A percentile compares a stretch with the other conserved stretches of the same genome.
Conservation (phyloP, 257 asterid genomes). For the Ilex aquifolium region DNA sequence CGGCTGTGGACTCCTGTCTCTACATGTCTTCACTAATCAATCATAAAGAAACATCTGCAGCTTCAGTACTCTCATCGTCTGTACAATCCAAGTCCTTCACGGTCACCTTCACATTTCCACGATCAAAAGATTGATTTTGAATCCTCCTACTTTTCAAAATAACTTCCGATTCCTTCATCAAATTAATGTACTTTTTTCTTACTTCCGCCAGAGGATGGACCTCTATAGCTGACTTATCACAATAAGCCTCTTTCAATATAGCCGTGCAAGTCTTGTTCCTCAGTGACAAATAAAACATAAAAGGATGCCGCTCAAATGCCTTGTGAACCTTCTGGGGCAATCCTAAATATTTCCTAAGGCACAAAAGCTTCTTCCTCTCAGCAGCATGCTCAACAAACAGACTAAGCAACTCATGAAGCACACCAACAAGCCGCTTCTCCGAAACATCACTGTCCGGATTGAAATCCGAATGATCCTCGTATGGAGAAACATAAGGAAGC, state of each 20-base stretch:
- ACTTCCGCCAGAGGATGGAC: slow-evolving; percentile 69
- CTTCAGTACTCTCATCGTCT: slow-evolving; percentile 26
- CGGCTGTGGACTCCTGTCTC: too few species aligned
- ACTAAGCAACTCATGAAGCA: slow-evolving; percentile 74
- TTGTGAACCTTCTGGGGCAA: slow-evolving; percentile 86
- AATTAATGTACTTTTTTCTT: slow-evolving; percentile 56
- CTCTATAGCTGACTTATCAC: slow-evolving; percentile 39
- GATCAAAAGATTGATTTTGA: slow-evolving; percentile 18
- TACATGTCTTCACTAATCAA: too few species aligned
- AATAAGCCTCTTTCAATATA: slow-evolving; percentile 78
- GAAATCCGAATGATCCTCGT: slow-evolving; percentile 40
- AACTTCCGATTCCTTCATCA: slow-evolving; percentile 62
- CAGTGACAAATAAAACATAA: slow-evolving; percentile 61
- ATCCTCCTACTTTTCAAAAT: slow-evolving; percentile 46
- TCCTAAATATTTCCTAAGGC: slow-evolving; percentile 59
- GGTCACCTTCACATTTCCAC: slow-evolving; percentile 8
- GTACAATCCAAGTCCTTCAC: slow-evolving; percentile 27
- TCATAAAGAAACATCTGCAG: slow-evolving; percentile 7
- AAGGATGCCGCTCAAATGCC: slow-evolving; percentile 88
- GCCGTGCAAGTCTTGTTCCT: slow-evolving; percentile 79
- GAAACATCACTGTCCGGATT: slow-evolving; percentile 57
- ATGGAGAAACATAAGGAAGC: slow-evolving; percentile 76
- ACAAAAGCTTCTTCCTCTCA: slow-evolving; percentile 61
- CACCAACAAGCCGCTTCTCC: slow-evolving; percentile 76
- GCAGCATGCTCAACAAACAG: slow-evolving; percentile 86